Percentiles rank a stretch among this genome's conserved stretches.
Evolutionary conservation across 129 eudicot genomes (phyloP).

Genomic region (Helianthus annuus): HanXRQr2.0-SUNRISE NC_035435.2:15037532-15038031

Average conservation of each 20-base stretch:
- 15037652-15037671: slow-evolving; percentile 45
- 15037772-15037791: slow-evolving; percentile 50
- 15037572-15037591: too few species aligned
- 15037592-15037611: not conserved
- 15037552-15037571: slow-evolving; percentile 63
- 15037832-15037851: slow-evolving; percentile 96
- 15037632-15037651: slow-evolving; percentile 61
- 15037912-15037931: slow-evolving; percentile 44
- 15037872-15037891: slow-evolving; percentile 99
- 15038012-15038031: slow-evolving; percentile 50
- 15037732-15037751: slow-evolving; percentile 95
- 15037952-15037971: slow-evolving; percentile 6
- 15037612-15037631: not conserved
- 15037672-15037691: slow-evolving; percentile 67
- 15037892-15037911: slow-evolving; percentile 93
- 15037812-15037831: slow-evolving; percentile 76
- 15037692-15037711: slow-evolving; percentile 83
- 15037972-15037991: not conserved
- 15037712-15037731: slow-evolving; percentile 70
- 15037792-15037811: slow-evolving; percentile 45
- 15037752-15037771: slow-evolving; percentile 91
- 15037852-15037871: slow-evolving; percentile 87
- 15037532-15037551: slow-evolving; percentile 83
- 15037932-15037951: not conserved
- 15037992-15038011: not conserved